Evolutionary conservation across 768 basidiomycete genomes (phyloP).

Genomic region (Rhodocollybia butyracea): DNA sequence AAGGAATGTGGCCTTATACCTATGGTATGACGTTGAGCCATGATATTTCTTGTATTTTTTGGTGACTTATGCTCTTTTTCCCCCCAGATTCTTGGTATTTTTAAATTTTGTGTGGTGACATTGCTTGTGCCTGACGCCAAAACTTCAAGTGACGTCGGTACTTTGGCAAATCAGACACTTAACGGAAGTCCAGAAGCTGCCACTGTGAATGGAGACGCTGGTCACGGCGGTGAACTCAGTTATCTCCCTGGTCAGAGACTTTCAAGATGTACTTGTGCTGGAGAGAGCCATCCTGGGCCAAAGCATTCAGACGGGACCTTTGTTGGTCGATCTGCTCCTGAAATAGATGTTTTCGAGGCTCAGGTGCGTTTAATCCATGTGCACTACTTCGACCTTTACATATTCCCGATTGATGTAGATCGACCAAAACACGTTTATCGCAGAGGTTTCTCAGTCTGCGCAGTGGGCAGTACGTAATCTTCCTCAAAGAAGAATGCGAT

Average conservation of each 20-base stretch:
- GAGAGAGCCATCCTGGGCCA: constrained; percentile 59
- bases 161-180: constrained; percentile 49
- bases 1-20: constrained; percentile 48
- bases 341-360: constrained; percentile 61
- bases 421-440: constrained; percentile 3
- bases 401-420: not conserved
- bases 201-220: constrained; percentile 28
- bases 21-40: constrained; percentile 21
- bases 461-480: constrained; percentile 37
- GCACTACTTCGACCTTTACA: constrained; percentile 8
- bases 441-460: constrained; percentile 47
- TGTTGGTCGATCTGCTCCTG: constrained; percentile 52
- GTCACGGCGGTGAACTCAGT: constrained; percentile 28
- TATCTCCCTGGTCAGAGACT: constrained; percentile 57
- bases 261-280: constrained; percentile 54
- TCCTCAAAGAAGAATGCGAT: not conserved
- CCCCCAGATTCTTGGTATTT: constrained; percentile 35
- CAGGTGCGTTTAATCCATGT: constrained; percentile 24
- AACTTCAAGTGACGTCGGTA: constrained; percentile 64
- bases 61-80: not conserved
- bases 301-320: constrained; percentile 41
- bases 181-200: constrained; percentile 40
- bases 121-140: no score
- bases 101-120: no score
- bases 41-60: not conserved